Conservation (phyloP, 768 basidiomycete species). For the Kwoniella europaea region DNA sequence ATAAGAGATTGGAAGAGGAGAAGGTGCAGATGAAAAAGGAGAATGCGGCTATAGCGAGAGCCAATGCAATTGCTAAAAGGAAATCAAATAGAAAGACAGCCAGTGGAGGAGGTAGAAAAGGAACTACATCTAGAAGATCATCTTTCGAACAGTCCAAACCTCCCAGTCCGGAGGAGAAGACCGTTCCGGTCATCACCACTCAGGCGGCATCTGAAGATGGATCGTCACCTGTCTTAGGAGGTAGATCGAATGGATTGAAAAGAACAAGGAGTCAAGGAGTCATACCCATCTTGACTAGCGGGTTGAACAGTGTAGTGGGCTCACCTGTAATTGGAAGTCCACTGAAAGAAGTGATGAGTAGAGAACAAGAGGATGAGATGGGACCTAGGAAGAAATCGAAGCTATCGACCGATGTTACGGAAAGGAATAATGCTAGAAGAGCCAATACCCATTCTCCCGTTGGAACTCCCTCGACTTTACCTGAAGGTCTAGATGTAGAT, state of each 20-base stretch:
- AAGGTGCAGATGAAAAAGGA: slow-evolving; percentile 28
- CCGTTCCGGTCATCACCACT: slow-evolving; percentile 3
- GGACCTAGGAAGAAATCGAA: slow-evolving; percentile 23
- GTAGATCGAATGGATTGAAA: slow-evolving; percentile 25
- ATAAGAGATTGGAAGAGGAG: slow-evolving; percentile 28
- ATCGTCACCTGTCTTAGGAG: slow-evolving; percentile 3
- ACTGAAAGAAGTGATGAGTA: slow-evolving; percentile 31
- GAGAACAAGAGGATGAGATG: slow-evolving; percentile 19
- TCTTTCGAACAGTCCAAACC: slow-evolving; percentile 7
- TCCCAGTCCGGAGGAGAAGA: slow-evolving; percentile 9
- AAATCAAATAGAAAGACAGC: slow-evolving; percentile 10
- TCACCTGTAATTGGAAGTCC: slow-evolving; percentile 31
- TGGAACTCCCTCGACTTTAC: slow-evolving; percentile 11
- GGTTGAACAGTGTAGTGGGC: slow-evolving; percentile 17
- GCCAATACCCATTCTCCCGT: slow-evolving; percentile 17
- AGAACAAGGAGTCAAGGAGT: slow-evolving; percentile 36
- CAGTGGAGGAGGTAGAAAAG: neutral
- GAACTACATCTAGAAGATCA: neutral
- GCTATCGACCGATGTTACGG: neutral
- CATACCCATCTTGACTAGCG: slow-evolving; percentile 22
- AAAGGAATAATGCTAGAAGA: slow-evolving; percentile 4
- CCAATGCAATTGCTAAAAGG: slow-evolving; percentile 25
- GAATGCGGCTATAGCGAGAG: slow-evolving; percentile 31
- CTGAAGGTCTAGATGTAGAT: slow-evolving; percentile 1
- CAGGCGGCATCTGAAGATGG: slow-evolving; percentile 15